Base-by-base conservation (phyloP, 306 rosid species). In the Castanea crenata region DNA sequence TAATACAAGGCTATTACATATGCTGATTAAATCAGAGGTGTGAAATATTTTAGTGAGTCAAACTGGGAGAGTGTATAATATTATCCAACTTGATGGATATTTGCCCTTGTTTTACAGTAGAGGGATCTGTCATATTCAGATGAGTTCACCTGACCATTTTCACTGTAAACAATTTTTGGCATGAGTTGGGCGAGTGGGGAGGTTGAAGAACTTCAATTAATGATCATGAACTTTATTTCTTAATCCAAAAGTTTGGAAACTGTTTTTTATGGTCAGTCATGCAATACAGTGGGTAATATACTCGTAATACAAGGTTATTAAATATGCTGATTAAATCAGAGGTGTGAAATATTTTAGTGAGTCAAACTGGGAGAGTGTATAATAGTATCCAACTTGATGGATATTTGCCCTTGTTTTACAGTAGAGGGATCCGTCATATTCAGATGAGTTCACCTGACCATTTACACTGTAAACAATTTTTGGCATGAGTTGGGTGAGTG, bases 121-220 rank as follows among this genome's bases (percentile, higher is more conserved):
- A 16, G 4, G 62, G 54, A 51, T 8, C 20, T 25, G 12, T 41
- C 46, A 8, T 3, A 8, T 10, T 54, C 68, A 21, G 55, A 27
- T 64, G 41, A n/a, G 71, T 69, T 54, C 61, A 55, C 72, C 65
- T 49, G 27, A 68, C 14, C 25, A 19, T 34, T 29, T 63, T 49
- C 76, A 19, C 76, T 64, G 31, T 70, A 15, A 78, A 61, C 52
- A 38, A 21, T 32, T 44, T 67, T 72, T 35, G 63, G 11, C 5
- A 34, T 76, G 74, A 25, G 70, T 41, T 51, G 49, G 64, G 69
- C 78, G 76, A 63, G 63, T 74, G 46, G 55, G 69, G 54, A 38
- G 69, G 74, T 74, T 55, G 73, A 58, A 35, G 80, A 78, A 41
- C 74, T 78, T 51, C 23, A 69, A 19, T 78, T 64, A 52, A 34